A percentile compares a stretch with the other conserved stretches of the same genome.
These are phyloP conservation scores for Diaporthe velutina DNA, from an alignment of 2,329 filamentous ascomycete species.

Conservation along the genomic window DNA sequence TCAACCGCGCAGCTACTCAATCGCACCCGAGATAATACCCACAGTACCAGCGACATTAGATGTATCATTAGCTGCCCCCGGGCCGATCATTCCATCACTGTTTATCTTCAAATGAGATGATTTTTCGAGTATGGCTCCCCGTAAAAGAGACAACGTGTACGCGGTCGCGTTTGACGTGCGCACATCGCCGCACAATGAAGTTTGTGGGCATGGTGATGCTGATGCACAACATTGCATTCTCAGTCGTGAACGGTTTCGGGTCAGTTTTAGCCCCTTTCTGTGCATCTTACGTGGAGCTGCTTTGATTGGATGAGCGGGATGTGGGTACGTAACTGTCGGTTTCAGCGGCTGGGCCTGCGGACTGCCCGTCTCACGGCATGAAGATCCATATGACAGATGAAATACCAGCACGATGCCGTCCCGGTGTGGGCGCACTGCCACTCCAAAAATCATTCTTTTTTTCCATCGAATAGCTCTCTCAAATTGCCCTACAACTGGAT, in stretches of 20 bases:
- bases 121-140: background rate
- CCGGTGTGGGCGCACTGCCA: background rate
- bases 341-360: constrained; percentile 11
- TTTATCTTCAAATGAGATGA: background rate
- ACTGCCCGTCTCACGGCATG: constrained; percentile 8
- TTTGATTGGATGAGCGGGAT: constrained; percentile 16
- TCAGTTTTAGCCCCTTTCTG: constrained; percentile 30
- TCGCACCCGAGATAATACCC: constrained; percentile 8
- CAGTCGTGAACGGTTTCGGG: constrained; percentile 33
- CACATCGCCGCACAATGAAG: too few species aligned
- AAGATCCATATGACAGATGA: constrained; percentile 25
- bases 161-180: background rate
- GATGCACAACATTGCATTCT: constrained; percentile 26
- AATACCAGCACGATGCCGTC: constrained; percentile 22
- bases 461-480: background rate
- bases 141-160: background rate
- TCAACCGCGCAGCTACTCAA: background rate
- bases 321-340: constrained; percentile 19
- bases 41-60: background rate
- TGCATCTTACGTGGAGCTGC: background rate
- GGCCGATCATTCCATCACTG: background rate
- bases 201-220: constrained; percentile 11
- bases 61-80: background rate
- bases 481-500: background rate
- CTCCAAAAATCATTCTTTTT: background rate